Conservation (phyloP, 176 grass and related monocot species). For the Zizania latifolia region DNA sequence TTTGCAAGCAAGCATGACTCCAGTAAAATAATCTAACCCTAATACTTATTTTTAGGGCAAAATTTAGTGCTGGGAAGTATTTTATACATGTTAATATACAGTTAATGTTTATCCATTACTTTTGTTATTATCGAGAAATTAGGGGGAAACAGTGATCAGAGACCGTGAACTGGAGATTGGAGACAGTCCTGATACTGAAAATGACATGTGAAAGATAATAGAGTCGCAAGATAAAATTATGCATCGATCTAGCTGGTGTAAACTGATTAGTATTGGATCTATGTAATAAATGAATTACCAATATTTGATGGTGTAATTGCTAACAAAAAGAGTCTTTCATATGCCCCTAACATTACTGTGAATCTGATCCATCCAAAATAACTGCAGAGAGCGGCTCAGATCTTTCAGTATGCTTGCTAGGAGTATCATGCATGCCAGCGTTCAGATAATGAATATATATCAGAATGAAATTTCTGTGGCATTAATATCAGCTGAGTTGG, state of each 20-base stretch:
- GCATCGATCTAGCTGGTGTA: background rate
- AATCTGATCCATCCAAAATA: background rate
- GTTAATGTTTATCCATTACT: background rate
- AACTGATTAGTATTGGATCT: background rate
- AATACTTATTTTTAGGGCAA: too few species aligned
- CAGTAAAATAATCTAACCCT: background rate
- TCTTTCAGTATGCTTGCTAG: background rate
- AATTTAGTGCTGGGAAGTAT: background rate
- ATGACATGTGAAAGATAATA: background rate
- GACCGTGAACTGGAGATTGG: background rate
- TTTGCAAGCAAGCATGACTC: background rate
- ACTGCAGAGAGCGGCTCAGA: too few species aligned
- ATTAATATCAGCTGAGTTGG: constrained; percentile 11
- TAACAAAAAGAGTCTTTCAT: background rate
- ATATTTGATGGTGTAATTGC: background rate
- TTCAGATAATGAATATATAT: background rate
- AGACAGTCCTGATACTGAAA: background rate
- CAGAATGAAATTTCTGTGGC: background rate
- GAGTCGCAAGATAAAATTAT: background rate
- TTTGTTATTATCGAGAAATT: background rate
- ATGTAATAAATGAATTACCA: background rate
- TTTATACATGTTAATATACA: background rate
- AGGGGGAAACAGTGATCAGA: background rate
- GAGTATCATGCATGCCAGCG: background rate
- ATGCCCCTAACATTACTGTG: background rate